A percentile compares a stretch with the other conserved stretches of the same genome.
phyloP scores from a whole-genome alignment of 768 basidiomycete genomes.

The Termitomyces sp. region DNA sequence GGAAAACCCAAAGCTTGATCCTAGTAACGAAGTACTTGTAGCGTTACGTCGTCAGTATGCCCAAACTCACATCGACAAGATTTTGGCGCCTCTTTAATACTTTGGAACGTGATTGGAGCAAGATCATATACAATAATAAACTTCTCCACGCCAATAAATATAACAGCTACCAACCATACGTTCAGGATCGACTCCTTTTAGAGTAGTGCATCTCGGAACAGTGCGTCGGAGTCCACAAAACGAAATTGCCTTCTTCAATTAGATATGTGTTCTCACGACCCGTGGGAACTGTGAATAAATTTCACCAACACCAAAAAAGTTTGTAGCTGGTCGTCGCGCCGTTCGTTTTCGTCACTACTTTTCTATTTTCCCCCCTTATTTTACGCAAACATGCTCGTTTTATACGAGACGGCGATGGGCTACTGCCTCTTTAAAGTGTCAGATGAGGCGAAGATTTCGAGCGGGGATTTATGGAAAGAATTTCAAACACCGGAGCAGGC shows the following conservation, averaged over 20 bases:
- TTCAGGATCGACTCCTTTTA: too few species aligned
- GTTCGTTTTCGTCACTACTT: neutral
- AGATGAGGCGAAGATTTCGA: slow-evolving; percentile 81
- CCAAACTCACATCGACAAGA: neutral
- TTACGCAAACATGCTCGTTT: slow-evolving; percentile 74
- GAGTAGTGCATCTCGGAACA: too few species aligned
- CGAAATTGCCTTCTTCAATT: neutral
- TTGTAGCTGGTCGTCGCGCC: neutral
- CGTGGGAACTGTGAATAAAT: slow-evolving; percentile 25
- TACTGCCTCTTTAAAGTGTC: slow-evolving; percentile 98
- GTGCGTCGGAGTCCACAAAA: too few species aligned
- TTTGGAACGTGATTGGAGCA: neutral
- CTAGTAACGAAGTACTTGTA: neutral
- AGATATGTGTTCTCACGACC: slow-evolving; percentile 22
- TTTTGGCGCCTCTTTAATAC: neutral
- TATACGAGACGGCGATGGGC: slow-evolving; percentile 94
- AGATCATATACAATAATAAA: neutral
- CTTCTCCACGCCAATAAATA: neutral
- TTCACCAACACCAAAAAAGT: slow-evolving; percentile 10
- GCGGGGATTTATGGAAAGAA: slow-evolving; percentile 83
- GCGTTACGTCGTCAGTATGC: neutral
- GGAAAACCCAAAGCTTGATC: neutral
- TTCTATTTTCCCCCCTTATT: neutral
- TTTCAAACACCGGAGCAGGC: slow-evolving; percentile 92
- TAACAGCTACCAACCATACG: neutral